A percentile compares a stretch with the other conserved stretches of the same genome.
These are phyloP conservation scores for Funneliformis geosporum DNA, from an alignment of 192 early-diverging fungal genomes.

Conservation along the genomic window DNA sequence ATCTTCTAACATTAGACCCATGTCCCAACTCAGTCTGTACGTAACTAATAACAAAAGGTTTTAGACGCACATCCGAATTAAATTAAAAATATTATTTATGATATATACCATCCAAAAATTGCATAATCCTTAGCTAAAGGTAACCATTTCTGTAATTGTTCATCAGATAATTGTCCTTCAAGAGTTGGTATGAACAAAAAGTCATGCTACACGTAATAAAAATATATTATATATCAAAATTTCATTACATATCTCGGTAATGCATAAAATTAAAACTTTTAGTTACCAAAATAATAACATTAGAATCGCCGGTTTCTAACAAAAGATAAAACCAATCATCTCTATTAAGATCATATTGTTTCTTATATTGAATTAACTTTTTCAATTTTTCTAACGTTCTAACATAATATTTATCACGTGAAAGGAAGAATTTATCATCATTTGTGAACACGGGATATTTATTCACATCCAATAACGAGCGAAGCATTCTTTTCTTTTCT, in stretches of 20 bases:
- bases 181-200: constrained; percentile 44
- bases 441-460: constrained; percentile 44
- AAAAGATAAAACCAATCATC: constrained; percentile 71
- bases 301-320: constrained; percentile 50
- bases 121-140: constrained; percentile 57
- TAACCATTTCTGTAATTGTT: constrained; percentile 44
- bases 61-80: neutral
- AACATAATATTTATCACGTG: constrained; percentile 39
- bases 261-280: constrained; percentile 19
- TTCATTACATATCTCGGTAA: constrained; percentile 29
- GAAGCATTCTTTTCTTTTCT: constrained; percentile 30
- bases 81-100: neutral
- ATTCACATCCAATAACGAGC: constrained; percentile 31
- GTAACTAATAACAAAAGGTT: constrained; percentile 39
- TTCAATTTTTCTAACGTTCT: constrained; percentile 43
- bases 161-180: constrained; percentile 41
- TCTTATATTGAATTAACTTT: constrained; percentile 58
- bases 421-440: constrained; percentile 43
- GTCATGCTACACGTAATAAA: constrained; percentile 37
- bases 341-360: constrained; percentile 67
- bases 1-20: constrained; percentile 78
- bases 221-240: neutral
- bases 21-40: constrained; percentile 64
- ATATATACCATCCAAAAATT: constrained; percentile 61
- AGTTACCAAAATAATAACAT: constrained; percentile 50